Evolutionary conservation across 2,329 filamentous ascomycete genomes (phyloP).

Genomic region (Chrysoporthe cubensis): DNA sequence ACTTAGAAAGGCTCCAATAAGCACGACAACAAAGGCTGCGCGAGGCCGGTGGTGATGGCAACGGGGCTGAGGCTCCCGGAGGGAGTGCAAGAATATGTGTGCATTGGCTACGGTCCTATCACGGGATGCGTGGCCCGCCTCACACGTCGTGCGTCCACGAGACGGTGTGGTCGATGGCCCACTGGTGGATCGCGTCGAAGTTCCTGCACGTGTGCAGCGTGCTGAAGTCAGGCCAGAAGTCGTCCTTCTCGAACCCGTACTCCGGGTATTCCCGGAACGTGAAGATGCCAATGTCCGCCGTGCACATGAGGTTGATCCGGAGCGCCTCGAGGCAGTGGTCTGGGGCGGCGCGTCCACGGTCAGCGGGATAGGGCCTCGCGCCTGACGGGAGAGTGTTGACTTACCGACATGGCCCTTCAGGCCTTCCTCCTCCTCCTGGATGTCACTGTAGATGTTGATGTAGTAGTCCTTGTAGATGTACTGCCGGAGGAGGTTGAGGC

Average conservation of each 20-base stretch:
- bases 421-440: constrained; percentile 41
- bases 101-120: background rate
- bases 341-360: constrained; percentile 15
- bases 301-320: constrained; percentile 57
- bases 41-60: no score
- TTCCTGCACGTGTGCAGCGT: constrained; percentile 58
- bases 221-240: constrained; percentile 60
- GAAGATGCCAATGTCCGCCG: constrained; percentile 58
- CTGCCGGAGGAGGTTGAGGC: constrained; percentile 52
- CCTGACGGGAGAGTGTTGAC: constrained; percentile 8
- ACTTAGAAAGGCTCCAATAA: no score
- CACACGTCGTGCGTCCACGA: constrained; percentile 40
- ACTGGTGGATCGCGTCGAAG: constrained; percentile 54
- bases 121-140: background rate
- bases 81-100: no score
- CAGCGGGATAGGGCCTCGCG: background rate
- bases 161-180: constrained; percentile 57
- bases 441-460: constrained; percentile 30
- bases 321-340: constrained; percentile 60
- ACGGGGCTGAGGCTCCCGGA: no score
- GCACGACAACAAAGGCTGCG: no score
- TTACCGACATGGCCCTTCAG: constrained; percentile 48
- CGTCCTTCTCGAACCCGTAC: constrained; percentile 43
- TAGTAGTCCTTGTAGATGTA: constrained; percentile 57
- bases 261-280: constrained; percentile 55